Evolutionary conservation across 2,329 filamentous ascomycete genomes (phyloP).

Genomic region (Fusarium incarnatum): DNA sequence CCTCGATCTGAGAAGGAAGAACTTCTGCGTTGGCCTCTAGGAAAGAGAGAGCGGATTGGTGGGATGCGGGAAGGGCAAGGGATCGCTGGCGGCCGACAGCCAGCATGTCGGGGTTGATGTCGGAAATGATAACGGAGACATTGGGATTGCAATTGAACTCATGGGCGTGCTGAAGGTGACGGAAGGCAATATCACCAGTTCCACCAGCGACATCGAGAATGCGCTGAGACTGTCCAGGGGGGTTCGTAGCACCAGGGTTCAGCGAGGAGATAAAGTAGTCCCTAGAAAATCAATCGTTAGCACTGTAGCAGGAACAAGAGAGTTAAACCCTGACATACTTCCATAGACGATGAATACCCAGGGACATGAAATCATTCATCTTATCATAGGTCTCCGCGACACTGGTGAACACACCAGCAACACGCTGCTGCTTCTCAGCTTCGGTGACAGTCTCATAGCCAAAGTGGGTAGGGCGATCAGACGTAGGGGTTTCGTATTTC

Average conservation of each 20-base stretch:
- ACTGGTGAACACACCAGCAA: conserved; percentile 91
- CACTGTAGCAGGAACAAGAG: background rate
- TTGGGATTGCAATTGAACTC: conserved; percentile 77
- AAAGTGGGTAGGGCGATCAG: conserved; percentile 82
- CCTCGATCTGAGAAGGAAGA: conserved; percentile 71
- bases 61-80: conserved; percentile 63
- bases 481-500: conserved; percentile 47
- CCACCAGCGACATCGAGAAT: conserved; percentile 98
- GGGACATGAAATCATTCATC: conserved; percentile 99
- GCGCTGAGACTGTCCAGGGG: conserved; percentile 64
- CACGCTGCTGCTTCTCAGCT: conserved; percentile 76
- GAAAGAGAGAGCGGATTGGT: conserved; percentile 74
- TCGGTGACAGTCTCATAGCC: conserved; percentile 89
- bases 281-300: conserved; percentile 50
- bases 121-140: conserved; percentile 88
- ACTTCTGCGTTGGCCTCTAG: conserved; percentile 91
- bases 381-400: conserved; percentile 95
- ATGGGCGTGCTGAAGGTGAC: conserved; percentile 92
- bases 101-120: conserved; percentile 97
- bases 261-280: conserved; percentile 94
- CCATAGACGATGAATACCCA: conserved; percentile 96
- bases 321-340: conserved; percentile 64
- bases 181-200: conserved; percentile 97
- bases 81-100: conserved; percentile 86
- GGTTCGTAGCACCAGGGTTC: conserved; percentile 77